A percentile compares a stretch with the other conserved stretches of the same genome.
Conservation (phyloP, 257 asterid genomes). For the Oldenlandia corymbosa region DNA sequence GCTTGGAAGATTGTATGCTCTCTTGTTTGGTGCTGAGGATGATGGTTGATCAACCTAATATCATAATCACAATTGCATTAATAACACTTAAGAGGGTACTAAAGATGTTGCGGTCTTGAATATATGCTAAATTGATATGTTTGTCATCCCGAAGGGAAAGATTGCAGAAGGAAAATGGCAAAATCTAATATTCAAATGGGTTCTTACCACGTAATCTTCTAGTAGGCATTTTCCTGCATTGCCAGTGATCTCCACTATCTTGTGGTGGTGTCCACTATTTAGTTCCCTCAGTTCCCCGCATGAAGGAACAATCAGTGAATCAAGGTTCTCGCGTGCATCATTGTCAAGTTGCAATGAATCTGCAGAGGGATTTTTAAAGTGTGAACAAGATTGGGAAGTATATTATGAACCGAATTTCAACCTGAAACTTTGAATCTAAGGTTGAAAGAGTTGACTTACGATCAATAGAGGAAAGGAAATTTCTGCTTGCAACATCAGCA, state of each 20-base stretch:
- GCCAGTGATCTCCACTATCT: slow-evolving; percentile 70
- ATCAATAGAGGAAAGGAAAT: slow-evolving; percentile 74
- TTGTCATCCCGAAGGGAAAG: too few relatives aligned
- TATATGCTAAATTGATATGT: too few relatives aligned
- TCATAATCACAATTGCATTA: too few relatives aligned
- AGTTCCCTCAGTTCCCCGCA: slow-evolving; percentile 76
- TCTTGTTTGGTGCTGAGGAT: slow-evolving; percentile 71
- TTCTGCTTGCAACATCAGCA: slow-evolving; percentile 73
- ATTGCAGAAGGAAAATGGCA: too few relatives aligned
- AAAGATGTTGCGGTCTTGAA: too few relatives aligned
- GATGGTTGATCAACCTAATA: slow-evolving; percentile 86
- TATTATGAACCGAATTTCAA: background rate
- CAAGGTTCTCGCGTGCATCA: slow-evolving; percentile 74
- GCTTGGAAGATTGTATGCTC: slow-evolving; percentile 65
- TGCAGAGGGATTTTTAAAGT: slow-evolving; percentile 20
- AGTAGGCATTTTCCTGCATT: slow-evolving; percentile 85
- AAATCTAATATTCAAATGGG: too few relatives aligned
- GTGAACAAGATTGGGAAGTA: background rate
- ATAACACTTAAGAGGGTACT: too few relatives aligned
- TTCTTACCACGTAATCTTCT: slow-evolving; percentile 72
- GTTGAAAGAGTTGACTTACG: slow-evolving; percentile 38
- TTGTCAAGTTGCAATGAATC: slow-evolving; percentile 91
- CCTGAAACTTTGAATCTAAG: background rate
- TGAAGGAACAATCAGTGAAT: slow-evolving; percentile 76
- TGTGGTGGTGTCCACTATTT: slow-evolving; percentile 70